Conservation (phyloP, 2,329 filamentous ascomycete genomes). For the Verticillium zaregamsianum region DNA sequence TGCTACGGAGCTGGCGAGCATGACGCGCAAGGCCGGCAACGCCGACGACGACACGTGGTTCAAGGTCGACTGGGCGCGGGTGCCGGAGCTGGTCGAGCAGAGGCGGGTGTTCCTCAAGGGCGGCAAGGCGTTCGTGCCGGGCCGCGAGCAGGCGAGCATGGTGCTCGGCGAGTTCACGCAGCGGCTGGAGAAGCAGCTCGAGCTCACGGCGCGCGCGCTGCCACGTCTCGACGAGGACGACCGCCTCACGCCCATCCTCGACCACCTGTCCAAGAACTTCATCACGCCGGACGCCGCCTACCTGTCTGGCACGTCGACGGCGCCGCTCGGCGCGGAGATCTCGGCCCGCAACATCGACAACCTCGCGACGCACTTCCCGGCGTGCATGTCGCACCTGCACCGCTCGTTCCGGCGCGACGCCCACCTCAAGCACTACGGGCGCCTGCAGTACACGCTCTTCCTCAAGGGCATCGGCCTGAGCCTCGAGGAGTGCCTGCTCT, state of each 20-base stretch:
- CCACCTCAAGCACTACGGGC: slow-evolving; percentile 89
- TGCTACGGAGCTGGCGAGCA: slow-evolving; percentile 55
- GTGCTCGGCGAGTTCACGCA: slow-evolving; percentile 82
- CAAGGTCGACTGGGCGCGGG: slow-evolving; percentile 93
- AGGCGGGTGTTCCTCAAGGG: slow-evolving; percentile 70
- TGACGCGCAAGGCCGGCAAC: slow-evolving; percentile 32
- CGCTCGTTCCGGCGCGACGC: slow-evolving; percentile 78
- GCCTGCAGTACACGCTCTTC: slow-evolving; percentile 93
- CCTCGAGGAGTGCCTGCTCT: slow-evolving; percentile 85
- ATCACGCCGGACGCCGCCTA: slow-evolving; percentile 85
- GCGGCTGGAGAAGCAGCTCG: slow-evolving; percentile 74
- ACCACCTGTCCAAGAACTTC: slow-evolving; percentile 92
- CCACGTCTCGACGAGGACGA: slow-evolving; percentile 96
- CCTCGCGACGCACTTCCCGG: slow-evolving; percentile 72
- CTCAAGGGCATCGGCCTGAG: slow-evolving; percentile 91
- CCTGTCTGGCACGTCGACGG: slow-evolving; percentile 55
- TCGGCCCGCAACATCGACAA: slow-evolving; percentile 75
- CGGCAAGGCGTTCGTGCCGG: slow-evolving; percentile 89
- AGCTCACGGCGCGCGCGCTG: slow-evolving; percentile 86
- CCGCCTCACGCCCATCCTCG: slow-evolving; percentile 64
- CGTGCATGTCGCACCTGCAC: slow-evolving; percentile 94
- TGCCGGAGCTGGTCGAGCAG: slow-evolving; percentile 83
- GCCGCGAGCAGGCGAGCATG: slow-evolving; percentile 82
- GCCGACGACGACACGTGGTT: slow-evolving; percentile 83
- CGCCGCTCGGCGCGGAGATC: slow-evolving; percentile 68